Percentiles rank a stretch among this genome's conserved stretches.
Evolutionary conservation across 345 rosid genomes (phyloP).

Genomic region (Citrus trifoliata): DNA sequence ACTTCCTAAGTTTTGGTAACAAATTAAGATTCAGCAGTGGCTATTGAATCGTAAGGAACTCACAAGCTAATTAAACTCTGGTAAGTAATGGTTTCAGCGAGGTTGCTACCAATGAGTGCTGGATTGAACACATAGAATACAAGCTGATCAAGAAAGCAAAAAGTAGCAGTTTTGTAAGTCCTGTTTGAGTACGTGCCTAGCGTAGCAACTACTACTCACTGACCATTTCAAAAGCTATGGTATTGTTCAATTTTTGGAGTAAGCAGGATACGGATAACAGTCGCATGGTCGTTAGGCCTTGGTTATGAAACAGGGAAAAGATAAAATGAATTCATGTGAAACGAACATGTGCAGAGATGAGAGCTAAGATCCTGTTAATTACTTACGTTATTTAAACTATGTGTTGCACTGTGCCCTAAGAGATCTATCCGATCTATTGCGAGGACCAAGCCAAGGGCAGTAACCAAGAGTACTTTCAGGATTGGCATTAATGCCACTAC

Average conservation of each 20-base stretch:
- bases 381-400: conserved; percentile 34
- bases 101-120: conserved; percentile 37
- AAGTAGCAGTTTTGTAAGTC: neutral
- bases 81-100: conserved; percentile 35
- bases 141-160: conserved; percentile 20
- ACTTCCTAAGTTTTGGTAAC: neutral
- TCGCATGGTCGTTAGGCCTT: neutral
- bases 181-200: neutral
- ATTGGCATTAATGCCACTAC: conserved; percentile 34
- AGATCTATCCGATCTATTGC: conserved; percentile 31
- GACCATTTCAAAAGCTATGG: neutral
- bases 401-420: conserved; percentile 30
- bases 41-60: conserved; percentile 10
- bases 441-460: conserved; percentile 42
- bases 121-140: conserved; percentile 44
- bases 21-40: neutral
- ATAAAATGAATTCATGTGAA: neutral
- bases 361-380: neutral
- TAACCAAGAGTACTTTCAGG: conserved; percentile 35
- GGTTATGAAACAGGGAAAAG: neutral
- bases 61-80: conserved; percentile 32
- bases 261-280: neutral
- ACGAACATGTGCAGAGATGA: neutral
- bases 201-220: neutral
- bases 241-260: neutral